phyloP scores from a whole-genome alignment of 176 grass and related monocot species.

The Tillandsia leiboldiana region DNA sequence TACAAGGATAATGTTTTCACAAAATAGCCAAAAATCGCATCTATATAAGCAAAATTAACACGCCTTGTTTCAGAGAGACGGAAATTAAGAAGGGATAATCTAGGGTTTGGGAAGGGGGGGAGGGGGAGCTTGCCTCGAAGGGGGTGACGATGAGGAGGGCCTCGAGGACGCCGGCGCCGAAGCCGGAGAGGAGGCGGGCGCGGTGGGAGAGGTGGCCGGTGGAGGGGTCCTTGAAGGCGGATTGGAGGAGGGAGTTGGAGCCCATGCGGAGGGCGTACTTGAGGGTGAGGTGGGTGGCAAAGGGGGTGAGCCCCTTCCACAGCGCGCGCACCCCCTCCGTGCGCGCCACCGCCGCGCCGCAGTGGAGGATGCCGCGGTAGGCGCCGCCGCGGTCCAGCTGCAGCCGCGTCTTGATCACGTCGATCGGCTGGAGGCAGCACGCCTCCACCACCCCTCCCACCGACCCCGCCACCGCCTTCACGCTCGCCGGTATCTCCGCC shows the following conservation, averaged over 20 bases:
- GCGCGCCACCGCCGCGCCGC: conserved; percentile 51
- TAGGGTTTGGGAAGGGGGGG: no score
- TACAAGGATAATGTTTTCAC: no score
- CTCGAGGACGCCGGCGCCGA: conserved; percentile 93
- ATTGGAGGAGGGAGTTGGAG: conserved; percentile 85
- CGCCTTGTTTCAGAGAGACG: no score
- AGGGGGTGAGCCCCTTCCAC: conserved; percentile 97
- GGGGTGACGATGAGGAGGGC: conserved; percentile 94
- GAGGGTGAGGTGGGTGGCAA: conserved; percentile 95
- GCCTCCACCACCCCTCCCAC: conserved; percentile 87
- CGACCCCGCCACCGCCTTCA: conserved; percentile 75
- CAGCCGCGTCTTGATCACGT: conserved; percentile 92
- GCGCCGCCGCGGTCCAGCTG: conserved; percentile 66
- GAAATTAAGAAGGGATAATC: no score
- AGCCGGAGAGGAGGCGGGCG: conserved; percentile 50
- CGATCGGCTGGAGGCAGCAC: conserved; percentile 95
- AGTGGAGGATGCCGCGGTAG: conserved; percentile 76
- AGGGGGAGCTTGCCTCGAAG: conserved; percentile 53
- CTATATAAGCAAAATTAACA: neutral
- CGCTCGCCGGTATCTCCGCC: conserved; percentile 33
- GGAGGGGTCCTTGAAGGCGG: conserved; percentile 68
- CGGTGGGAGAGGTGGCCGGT: conserved; percentile 66
- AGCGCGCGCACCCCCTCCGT: conserved; percentile 79
- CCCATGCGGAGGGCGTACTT: conserved; percentile 96
- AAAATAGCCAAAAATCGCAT: neutral